These are phyloP conservation scores for Ramaria sp. DNA, from an alignment of 768 basidiomycete species.

Conservation along the genomic window DNA sequence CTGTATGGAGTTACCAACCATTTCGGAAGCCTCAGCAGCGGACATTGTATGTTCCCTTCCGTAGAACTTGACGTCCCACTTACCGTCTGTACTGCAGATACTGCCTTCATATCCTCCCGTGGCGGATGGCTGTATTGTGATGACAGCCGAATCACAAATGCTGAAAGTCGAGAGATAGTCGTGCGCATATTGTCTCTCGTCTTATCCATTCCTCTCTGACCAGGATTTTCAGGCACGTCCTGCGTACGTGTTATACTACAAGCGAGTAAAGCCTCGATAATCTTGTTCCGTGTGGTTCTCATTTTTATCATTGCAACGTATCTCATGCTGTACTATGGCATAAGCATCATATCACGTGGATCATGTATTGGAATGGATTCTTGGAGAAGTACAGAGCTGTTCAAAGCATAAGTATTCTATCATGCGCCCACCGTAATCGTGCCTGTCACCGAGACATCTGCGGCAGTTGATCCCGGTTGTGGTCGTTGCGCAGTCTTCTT, in stretches of 20 bases:
- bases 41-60: conserved; percentile 62
- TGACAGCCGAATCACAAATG: conserved; percentile 74
- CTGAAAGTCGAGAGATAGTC: conserved; percentile 72
- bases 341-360: conserved; percentile 4
- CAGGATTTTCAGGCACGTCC: conserved; percentile 39
- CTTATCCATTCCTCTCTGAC: conserved; percentile 20
- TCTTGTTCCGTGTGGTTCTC: not conserved
- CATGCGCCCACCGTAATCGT: not conserved
- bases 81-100: conserved; percentile 44
- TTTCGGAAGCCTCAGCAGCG: conserved; percentile 86
- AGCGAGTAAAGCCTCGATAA: conserved; percentile 27
- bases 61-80: not conserved
- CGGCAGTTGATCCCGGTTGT: not conserved
- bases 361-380: not conserved
- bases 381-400: not conserved
- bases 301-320: conserved; percentile 4
- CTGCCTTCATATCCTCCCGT: conserved; percentile 79
- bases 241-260: conserved; percentile 79
- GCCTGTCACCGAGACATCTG: not conserved
- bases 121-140: conserved; percentile 92
- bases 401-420: not conserved
- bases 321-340: conserved; percentile 4
- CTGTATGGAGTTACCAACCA: conserved; percentile 95
- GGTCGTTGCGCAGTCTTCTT: not conserved
- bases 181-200: conserved; percentile 35